phyloP scores from a whole-genome alignment of 768 basidiomycete species.

The Trametes gibbosa region DNA sequence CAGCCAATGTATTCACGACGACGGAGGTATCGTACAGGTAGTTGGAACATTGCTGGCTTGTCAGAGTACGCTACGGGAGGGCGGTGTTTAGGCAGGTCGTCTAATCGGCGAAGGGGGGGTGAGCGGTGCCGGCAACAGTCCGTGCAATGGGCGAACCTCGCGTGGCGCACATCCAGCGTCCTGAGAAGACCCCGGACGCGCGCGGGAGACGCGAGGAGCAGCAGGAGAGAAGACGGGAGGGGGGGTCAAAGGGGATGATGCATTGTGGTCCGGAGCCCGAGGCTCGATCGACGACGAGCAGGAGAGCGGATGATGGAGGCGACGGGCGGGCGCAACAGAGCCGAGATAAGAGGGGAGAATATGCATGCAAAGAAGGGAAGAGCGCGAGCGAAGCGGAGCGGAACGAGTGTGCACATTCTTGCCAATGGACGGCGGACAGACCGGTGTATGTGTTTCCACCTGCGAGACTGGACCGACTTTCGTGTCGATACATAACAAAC shows the following conservation, averaged over 20 bases:
- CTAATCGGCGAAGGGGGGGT: conserved; percentile 13
- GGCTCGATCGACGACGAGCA: background rate
- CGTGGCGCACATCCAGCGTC: no score
- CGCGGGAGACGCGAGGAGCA: no score
- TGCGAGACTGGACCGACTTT: conserved; percentile 18
- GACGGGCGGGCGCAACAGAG: background rate
- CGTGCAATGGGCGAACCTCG: conserved; percentile 9
- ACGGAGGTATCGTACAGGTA: conserved; percentile 24
- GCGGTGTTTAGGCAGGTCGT: conserved; percentile 19
- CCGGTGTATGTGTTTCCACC: conserved; percentile 7
- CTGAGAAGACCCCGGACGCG: no score
- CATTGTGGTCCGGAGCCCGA: conserved; percentile 5
- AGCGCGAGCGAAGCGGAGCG: background rate
- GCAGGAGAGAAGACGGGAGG: background rate
- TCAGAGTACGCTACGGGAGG: conserved; percentile 23
- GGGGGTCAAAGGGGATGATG: background rate
- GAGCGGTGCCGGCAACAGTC: conserved; percentile 12
- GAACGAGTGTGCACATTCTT: conserved; percentile 14
- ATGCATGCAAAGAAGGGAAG: background rate
- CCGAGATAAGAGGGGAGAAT: background rate
- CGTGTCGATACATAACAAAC: conserved; percentile 19
- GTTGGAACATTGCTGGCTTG: conserved; percentile 22
- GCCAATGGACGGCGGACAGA: background rate
- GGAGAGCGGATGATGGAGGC: conserved; percentile 2
- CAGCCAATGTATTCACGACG: conserved; percentile 23